Evolutionary conservation across 2,329 filamentous ascomycete species (phyloP).

Genomic region (Calcarisporium arbuscula): DNA sequence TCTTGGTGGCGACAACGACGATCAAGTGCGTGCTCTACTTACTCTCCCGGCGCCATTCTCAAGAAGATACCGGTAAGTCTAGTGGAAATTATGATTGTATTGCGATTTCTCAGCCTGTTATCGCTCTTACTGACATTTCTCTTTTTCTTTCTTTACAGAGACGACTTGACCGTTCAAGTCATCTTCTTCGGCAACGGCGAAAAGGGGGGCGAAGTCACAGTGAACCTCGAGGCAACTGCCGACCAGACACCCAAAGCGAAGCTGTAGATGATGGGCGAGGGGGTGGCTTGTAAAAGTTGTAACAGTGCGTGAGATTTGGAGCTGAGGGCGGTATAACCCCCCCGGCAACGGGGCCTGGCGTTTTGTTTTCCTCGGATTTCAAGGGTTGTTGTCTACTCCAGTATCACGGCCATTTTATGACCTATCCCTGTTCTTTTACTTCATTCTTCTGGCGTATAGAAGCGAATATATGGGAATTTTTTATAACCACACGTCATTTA

Average conservation of each 20-base stretch:
- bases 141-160: slow-evolving; percentile 44
- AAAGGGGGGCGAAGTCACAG: slow-evolving; percentile 68
- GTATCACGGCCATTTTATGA: too few species aligned
- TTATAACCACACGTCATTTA: too few species aligned
- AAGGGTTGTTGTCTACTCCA: too few species aligned
- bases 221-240: slow-evolving; percentile 84
- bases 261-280: too few species aligned
- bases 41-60: slow-evolving; percentile 90
- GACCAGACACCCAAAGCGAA: slow-evolving; percentile 31
- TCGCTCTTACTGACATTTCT: background rate
- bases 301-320: background rate
- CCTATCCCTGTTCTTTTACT: too few species aligned
- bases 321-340: too few species aligned
- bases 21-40: slow-evolving; percentile 87
- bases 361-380: too few species aligned
- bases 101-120: background rate
- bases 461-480: too few species aligned
- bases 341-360: too few species aligned
- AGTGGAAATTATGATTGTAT: background rate
- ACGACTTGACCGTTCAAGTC: slow-evolving; percentile 94
- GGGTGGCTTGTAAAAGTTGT: too few species aligned
- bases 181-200: slow-evolving; percentile 91
- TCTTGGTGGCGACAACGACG: slow-evolving; percentile 83
- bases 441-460: too few species aligned
- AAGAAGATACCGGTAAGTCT: slow-evolving; percentile 70